Evolutionary conservation across 75 land plant genomes (phyloP).

Genomic region (Pinus taeda): DNA sequence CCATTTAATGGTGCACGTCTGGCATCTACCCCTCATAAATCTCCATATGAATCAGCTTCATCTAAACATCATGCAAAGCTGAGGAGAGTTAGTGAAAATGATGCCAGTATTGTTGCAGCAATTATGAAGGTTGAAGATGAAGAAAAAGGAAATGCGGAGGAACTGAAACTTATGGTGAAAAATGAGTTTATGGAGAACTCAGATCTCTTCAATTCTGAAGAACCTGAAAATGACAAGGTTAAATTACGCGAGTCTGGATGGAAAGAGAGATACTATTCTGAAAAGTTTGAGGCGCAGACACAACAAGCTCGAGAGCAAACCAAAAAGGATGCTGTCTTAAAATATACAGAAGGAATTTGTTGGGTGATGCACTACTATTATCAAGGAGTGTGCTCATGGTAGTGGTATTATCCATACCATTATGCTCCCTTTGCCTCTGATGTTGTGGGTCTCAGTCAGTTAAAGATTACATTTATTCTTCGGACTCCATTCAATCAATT

Average conservation of each 20-base stretch:
- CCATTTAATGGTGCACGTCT: conserved; percentile 19
- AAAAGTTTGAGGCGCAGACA: no score
- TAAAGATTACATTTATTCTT: no score
- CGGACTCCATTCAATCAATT: no score
- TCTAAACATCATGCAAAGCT: not conserved
- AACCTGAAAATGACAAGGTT: conserved; percentile 26
- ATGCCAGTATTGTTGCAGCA: not conserved
- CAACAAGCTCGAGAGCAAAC: no score
- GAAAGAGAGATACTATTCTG: no score
- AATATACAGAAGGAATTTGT: conserved; percentile 36
- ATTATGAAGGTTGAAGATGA: conserved; percentile 4
- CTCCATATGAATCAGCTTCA: conserved; percentile 13
- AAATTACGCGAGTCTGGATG: no score
- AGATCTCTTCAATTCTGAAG: conserved; percentile 26
- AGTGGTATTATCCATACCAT: no score
- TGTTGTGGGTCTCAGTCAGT: no score
- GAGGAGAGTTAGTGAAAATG: not conserved
- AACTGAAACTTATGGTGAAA: conserved; percentile 30
- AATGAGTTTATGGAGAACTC: no score
- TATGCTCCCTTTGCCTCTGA: no score
- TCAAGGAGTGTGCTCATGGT: conserved; percentile 40
- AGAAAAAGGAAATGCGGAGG: conserved; percentile 9
- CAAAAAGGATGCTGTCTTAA: no score
- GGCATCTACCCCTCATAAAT: conserved; percentile 25
- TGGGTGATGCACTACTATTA: conserved; percentile 42